Conservation (phyloP, 2,329 filamentous ascomycete genomes). For the Talaromyces verruculosus region DNA sequence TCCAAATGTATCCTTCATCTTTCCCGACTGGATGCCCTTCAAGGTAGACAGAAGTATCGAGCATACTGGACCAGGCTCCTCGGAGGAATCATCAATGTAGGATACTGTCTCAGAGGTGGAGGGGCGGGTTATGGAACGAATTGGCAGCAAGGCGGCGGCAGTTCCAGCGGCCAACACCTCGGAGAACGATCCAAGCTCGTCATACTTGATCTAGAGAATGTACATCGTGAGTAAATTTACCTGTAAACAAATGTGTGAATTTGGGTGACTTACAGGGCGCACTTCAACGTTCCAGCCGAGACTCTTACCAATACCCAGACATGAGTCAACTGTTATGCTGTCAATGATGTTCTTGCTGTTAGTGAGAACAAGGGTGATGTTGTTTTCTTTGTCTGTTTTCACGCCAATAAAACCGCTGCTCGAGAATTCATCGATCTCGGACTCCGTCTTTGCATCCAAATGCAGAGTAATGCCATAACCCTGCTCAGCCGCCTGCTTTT, state of each 20-base stretch:
- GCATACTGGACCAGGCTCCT: slow-evolving; percentile 11
- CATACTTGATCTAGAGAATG: slow-evolving; percentile 25
- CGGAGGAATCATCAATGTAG: not conserved
- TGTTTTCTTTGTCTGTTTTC: slow-evolving; percentile 24
- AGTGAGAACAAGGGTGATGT: slow-evolving; percentile 31
- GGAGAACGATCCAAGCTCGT: slow-evolving; percentile 27
- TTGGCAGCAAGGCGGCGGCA: slow-evolving; percentile 29
- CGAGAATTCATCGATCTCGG: slow-evolving; percentile 39
- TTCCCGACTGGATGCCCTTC: not conserved
- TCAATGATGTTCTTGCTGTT: slow-evolving; percentile 32
- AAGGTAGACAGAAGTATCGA: not conserved
- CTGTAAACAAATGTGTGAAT: not conserved
- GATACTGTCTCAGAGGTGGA: slow-evolving; percentile 16
- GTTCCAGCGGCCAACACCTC: slow-evolving; percentile 33
- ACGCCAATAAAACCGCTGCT: slow-evolving; percentile 38
- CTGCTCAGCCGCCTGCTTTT: slow-evolving; percentile 30
- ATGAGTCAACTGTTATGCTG: slow-evolving; percentile 33
- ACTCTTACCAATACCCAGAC: slow-evolving; percentile 28
- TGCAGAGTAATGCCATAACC: slow-evolving; percentile 38
- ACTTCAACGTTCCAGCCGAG: slow-evolving; percentile 37
- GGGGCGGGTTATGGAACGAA: slow-evolving; percentile 29
- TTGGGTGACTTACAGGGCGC: slow-evolving; percentile 21
- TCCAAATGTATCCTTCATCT: not conserved
- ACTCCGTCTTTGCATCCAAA: slow-evolving; percentile 34
- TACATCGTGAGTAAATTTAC: slow-evolving; percentile 9